Conservation (phyloP, 192 early-diverging fungal species). For the Podila minutissima region DNA sequence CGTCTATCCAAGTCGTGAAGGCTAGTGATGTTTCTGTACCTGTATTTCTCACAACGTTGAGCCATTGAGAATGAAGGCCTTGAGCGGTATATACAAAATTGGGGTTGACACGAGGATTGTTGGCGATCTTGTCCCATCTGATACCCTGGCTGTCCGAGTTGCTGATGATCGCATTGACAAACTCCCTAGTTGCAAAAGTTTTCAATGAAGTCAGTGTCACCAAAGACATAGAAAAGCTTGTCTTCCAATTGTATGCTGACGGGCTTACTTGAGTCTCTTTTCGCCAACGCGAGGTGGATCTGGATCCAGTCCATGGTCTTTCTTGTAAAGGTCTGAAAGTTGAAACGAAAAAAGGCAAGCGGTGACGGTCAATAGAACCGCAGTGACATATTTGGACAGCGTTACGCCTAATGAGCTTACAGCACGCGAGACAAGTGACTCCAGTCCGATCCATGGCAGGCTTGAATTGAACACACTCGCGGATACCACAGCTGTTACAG, state of each 20-base stretch:
- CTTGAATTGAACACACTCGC: slow-evolving; percentile 9
- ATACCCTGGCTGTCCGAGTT: slow-evolving; percentile 7
- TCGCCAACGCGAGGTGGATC: background rate
- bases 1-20: too few species aligned
- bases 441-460: slow-evolving; percentile 14
- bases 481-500: slow-evolving; percentile 25
- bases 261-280: background rate
- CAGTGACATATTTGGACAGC: too few species aligned
- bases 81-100: slow-evolving; percentile 14
- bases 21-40: background rate
- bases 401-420: background rate
- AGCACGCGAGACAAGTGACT: slow-evolving; percentile 6
- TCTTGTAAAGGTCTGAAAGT: slow-evolving; percentile 12
- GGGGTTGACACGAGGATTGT: slow-evolving; percentile 13
- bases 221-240: too few species aligned
- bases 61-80: slow-evolving; percentile 17
- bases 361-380: background rate
- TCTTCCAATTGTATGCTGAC: too few species aligned
- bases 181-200: background rate
- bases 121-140: slow-evolving; percentile 36
- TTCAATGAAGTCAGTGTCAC: background rate
- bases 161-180: background rate
- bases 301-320: background rate
- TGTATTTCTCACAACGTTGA: background rate
- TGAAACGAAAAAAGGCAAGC: background rate